Evolutionary conservation across 805 yeast genomes (phyloP).

Genomic region (Candida awuae): DNA sequence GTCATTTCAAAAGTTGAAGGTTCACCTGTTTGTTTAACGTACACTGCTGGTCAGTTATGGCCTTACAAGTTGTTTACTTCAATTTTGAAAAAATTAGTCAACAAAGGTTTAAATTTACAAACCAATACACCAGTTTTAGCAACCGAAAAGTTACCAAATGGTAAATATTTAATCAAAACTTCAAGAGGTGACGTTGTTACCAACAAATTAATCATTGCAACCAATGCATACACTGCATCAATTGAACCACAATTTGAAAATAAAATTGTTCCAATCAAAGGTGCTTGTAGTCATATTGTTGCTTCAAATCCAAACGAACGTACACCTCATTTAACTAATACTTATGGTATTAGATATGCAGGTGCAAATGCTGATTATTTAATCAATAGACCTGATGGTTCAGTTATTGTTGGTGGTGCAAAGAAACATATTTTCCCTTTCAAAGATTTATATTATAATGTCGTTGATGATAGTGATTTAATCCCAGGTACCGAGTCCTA

Average conservation of each 20-base stretch:
- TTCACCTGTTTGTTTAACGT: slow-evolving; percentile 28
- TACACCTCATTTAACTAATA: slow-evolving; percentile 30
- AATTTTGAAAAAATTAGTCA: slow-evolving; percentile 26
- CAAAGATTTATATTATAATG: slow-evolving; percentile 25
- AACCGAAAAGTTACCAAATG: slow-evolving; percentile 21
- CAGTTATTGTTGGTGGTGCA: slow-evolving; percentile 31
- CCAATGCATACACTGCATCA: slow-evolving; percentile 30
- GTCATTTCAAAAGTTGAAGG: slow-evolving; percentile 24
- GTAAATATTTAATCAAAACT: slow-evolving; percentile 29
- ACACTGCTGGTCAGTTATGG: slow-evolving; percentile 38
- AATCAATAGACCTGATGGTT: slow-evolving; percentile 32
- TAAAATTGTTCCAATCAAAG: slow-evolving; percentile 31
- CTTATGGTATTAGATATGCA: slow-evolving; percentile 25
- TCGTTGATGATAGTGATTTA: slow-evolving; percentile 31
- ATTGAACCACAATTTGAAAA: slow-evolving; percentile 22
- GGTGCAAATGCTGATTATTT: slow-evolving; percentile 27
- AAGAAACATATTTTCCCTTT: slow-evolving; percentile 20
- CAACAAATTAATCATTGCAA: slow-evolving; percentile 31
- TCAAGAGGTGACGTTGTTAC: slow-evolving; percentile 23
- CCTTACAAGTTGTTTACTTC: slow-evolving; percentile 35
- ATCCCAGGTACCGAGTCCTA: slow-evolving; percentile 20
- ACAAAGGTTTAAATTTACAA: slow-evolving; percentile 32
- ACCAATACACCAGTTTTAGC: slow-evolving; percentile 34
- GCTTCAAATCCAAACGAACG: slow-evolving; percentile 14
- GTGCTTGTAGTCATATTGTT: slow-evolving; percentile 26